phyloP scores from a whole-genome alignment of 345 rosid genomes.

The Moricandia moricandioides region DNA sequence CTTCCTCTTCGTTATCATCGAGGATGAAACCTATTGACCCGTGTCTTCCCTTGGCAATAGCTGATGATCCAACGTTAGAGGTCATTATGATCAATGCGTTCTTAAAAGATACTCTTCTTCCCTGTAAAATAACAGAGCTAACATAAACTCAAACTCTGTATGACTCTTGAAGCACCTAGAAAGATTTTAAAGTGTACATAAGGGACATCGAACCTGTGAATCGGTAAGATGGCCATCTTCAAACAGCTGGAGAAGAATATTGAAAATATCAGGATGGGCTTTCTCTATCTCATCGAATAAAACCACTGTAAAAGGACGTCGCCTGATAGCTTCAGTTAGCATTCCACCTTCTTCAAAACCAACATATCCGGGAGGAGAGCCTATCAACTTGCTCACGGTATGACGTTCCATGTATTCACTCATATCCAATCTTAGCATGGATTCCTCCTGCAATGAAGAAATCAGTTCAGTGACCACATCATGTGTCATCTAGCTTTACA shows the following conservation, averaged over 20 bases:
- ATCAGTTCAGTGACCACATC: neutral
- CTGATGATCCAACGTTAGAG: slow-evolving; percentile 83
- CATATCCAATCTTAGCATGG: slow-evolving; percentile 98
- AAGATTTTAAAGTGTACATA: neutral
- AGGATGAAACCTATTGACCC: slow-evolving; percentile 62
- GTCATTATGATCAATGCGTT: slow-evolving; percentile 95
- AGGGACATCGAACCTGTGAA: slow-evolving; percentile 68
- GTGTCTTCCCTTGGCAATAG: slow-evolving; percentile 89
- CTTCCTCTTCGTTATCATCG: slow-evolving; percentile 47
- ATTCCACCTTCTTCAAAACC: slow-evolving; percentile 93
- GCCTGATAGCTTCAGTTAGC: slow-evolving; percentile 95
- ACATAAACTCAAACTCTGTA: slow-evolving; percentile 1
- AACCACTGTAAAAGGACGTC: slow-evolving; percentile 80
- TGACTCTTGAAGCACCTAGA: neutral
- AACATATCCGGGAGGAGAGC: slow-evolving; percentile 94
- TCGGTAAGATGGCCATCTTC: slow-evolving; percentile 99
- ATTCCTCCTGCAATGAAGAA: slow-evolving; percentile 61
- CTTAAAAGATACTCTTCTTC: slow-evolving; percentile 90
- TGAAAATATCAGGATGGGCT: slow-evolving; percentile 96
- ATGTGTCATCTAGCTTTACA: neutral
- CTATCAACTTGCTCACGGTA: slow-evolving; percentile 91
- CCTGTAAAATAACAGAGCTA: slow-evolving; percentile 45
- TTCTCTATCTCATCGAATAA: slow-evolving; percentile 88
- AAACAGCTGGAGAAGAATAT: slow-evolving; percentile 91
- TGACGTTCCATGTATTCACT: slow-evolving; percentile 99